Evolutionary conservation across 1,139 yeast genomes (phyloP), one percentile per base, ranked within the genome.

Genomic region (Geotrichum fermentans): DNA sequence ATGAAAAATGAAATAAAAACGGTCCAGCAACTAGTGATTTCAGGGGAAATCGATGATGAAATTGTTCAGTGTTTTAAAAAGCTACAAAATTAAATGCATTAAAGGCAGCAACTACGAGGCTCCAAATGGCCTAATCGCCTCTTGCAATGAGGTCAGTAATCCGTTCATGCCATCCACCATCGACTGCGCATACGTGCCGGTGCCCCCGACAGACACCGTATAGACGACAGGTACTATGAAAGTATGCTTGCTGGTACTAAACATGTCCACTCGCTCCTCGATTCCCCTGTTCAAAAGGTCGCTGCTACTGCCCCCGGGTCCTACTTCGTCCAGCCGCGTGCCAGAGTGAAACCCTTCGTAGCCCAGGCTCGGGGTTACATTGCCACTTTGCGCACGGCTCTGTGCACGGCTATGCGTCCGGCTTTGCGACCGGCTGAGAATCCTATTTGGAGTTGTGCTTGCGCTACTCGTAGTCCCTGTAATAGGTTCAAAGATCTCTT

Each of bases 151-250:
- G 18, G 56, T 62, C 59, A 88, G 74, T 45, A 89, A 70, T 54
- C 87, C 92, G 61, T 87, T 88, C 58, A 83, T 77, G 54, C 96
- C 96, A 52, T 79, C 77, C 14, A 86, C 80, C 49, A 81, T 80
- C 58, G 78, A 83, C 34, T 73, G 75, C 1, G 96, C 96, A 49
- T 74, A 74, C 1, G 84, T 81, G 51, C 75, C 71, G n/a, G 73
- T 64, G 40, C 66, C 65, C 17, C 80, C 82, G 52, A 84, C 78
- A 0, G 88, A 84, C 32, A 86, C 82, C 0, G 90, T 81, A 55
- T 81, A 73, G 20, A 56, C 54, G 1, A 60, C 37, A 73, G 64
- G 36, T 60, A 69, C 36, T 67, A 68, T 21, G 36, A 33, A 33
- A 61, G 63, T 48, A 7, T 20, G 28, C 13, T 17, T 42, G 22